Conservation (phyloP, 805 yeast genomes). For the Yarrowia sp. region DNA sequence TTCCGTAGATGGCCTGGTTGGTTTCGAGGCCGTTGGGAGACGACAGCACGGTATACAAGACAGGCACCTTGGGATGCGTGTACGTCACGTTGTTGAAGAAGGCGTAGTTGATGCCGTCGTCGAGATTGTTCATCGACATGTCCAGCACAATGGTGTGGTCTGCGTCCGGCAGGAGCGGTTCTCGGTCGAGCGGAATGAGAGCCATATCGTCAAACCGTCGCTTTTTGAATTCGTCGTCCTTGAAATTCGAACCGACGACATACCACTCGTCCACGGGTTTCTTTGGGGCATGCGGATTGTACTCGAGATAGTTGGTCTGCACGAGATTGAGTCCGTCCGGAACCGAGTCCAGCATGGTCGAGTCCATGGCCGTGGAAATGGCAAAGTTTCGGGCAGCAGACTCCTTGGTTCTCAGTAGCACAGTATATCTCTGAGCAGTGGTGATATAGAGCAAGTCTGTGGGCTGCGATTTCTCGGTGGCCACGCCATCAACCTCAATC, state of each 20-base stretch:
- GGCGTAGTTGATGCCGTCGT: slow-evolving; percentile 88
- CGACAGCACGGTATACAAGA: slow-evolving; percentile 41
- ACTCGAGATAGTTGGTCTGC: slow-evolving; percentile 72
- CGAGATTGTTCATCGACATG: slow-evolving; percentile 81
- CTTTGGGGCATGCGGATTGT: slow-evolving; percentile 50
- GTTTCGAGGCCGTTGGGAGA: slow-evolving; percentile 43
- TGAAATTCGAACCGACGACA: slow-evolving; percentile 3
- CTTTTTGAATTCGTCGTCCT: slow-evolving; percentile 48
- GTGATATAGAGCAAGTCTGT: slow-evolving; percentile 78
- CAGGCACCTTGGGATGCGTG: slow-evolving; percentile 40
- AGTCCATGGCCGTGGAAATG: slow-evolving; percentile 79
- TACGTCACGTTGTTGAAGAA: slow-evolving; percentile 46
- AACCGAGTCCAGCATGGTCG: slow-evolving; percentile 74
- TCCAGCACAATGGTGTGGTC: slow-evolving; percentile 70
- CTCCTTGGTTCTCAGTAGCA: slow-evolving; percentile 73
- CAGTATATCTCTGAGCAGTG: slow-evolving; percentile 88
- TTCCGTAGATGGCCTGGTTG: slow-evolving; percentile 53
- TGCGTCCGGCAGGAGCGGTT: slow-evolving; percentile 65
- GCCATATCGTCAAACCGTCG: slow-evolving; percentile 76
- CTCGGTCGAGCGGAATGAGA: slow-evolving; percentile 65
- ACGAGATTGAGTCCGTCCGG: slow-evolving; percentile 72
- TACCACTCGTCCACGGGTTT: slow-evolving; percentile 51
- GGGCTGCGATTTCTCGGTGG: slow-evolving; percentile 62
- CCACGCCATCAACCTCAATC: slow-evolving; percentile 88
- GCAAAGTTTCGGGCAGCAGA: slow-evolving; percentile 70